These are phyloP conservation scores for Trametes sp. DNA, from an alignment of 1,284 basidiomycete genomes.

Conservation along the genomic window DNA sequence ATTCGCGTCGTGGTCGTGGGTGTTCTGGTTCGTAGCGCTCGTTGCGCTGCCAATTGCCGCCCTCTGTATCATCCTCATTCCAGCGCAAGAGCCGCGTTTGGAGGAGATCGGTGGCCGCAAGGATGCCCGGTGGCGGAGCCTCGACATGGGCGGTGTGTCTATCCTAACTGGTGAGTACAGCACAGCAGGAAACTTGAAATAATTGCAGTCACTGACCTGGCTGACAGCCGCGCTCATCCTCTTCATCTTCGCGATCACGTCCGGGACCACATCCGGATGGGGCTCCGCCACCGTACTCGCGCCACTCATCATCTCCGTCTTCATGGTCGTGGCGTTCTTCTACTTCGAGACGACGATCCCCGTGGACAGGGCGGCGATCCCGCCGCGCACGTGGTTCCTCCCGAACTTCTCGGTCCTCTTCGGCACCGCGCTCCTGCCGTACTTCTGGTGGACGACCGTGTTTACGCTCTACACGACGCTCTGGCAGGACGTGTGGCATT, in stretches of 20 bases:
- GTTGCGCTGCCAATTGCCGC: conserved; percentile 47
- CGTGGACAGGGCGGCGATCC: conserved; percentile 47
- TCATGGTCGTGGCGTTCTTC: conserved; percentile 50
- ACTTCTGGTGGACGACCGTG: conserved; percentile 52
- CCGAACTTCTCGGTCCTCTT: conserved; percentile 52
- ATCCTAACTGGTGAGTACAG: conserved; percentile 46
- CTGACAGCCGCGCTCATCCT: conserved; percentile 43
- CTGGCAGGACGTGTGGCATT: conserved; percentile 50
- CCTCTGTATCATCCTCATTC: conserved; percentile 46
- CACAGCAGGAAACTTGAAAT: no score
- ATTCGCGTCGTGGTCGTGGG: conserved; percentile 52
- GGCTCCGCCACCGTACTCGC: conserved; percentile 48
- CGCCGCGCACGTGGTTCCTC: conserved; percentile 51
- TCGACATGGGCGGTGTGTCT: conserved; percentile 50
- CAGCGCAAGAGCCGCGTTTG: conserved; percentile 33
- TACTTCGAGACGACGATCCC: conserved; percentile 51
- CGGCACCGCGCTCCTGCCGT: conserved; percentile 48
- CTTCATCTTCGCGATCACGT: conserved; percentile 58
- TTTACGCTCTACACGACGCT: conserved; percentile 47
- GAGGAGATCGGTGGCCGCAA: conserved; percentile 11
- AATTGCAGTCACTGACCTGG: neutral
- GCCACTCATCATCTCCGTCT: conserved; percentile 51
- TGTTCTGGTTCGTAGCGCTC: conserved; percentile 54
- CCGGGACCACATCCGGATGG: conserved; percentile 55
- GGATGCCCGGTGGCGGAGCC: conserved; percentile 41